These are phyloP conservation scores for Lachnellula subtilissima DNA, from an alignment of 2,329 filamentous ascomycete genomes.

Conservation along the genomic window DNA sequence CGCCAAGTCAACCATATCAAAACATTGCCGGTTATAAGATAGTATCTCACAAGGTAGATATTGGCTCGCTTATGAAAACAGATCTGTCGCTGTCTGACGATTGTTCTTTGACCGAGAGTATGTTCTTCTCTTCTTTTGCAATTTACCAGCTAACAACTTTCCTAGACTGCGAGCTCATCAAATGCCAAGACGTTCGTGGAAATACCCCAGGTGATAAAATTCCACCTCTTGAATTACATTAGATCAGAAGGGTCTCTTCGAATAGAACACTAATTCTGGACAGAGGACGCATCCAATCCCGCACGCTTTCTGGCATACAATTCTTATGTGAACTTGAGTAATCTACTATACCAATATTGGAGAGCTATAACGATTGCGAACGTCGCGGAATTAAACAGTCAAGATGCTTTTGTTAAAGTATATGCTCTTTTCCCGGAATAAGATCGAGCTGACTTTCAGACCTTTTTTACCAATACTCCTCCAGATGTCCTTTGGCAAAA, in stretches of 20 bases:
- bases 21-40: too few species aligned
- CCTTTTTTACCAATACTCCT: neutral
- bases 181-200: neutral
- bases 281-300: neutral
- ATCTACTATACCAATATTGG: neutral
- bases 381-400: neutral
- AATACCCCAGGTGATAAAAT: neutral
- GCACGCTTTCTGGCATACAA: neutral
- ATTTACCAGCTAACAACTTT: neutral
- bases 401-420: neutral
- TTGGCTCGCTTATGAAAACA: neutral
- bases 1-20: too few species aligned
- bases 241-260: neutral
- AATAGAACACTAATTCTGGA: neutral
- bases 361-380: neutral
- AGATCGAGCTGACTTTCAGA: neutral
- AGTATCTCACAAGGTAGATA: neutral
- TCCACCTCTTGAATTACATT: neutral
- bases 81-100: neutral
- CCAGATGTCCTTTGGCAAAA: neutral
- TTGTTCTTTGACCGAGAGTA: neutral
- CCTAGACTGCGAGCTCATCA: neutral
- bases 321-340: neutral
- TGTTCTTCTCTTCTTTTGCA: neutral
- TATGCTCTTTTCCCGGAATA: neutral